A percentile compares a stretch with the other conserved stretches of the same genome.
Conservation (phyloP, 257 asterid species). For the Ilex aquifolium region DNA sequence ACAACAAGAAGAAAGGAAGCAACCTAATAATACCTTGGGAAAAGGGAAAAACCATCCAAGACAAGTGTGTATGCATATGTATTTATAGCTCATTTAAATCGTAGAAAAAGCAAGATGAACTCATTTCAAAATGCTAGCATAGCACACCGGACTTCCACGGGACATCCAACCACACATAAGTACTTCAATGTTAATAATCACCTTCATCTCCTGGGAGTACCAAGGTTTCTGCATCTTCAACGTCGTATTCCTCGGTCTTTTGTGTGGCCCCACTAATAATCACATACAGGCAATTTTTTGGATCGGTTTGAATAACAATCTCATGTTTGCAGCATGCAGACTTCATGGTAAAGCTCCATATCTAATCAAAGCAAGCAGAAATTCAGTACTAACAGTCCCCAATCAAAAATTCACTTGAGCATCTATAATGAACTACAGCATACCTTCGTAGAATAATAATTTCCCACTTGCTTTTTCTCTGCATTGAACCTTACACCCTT, state of each 20-base stretch:
- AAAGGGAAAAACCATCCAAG: too few relatives aligned
- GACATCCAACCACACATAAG: too few relatives aligned
- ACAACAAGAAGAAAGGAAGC: too few relatives aligned
- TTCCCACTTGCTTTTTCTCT: conserved; percentile 97
- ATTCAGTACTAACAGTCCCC: conserved; percentile 1
- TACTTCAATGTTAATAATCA: conserved; percentile 11
- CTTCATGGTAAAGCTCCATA: conserved; percentile 97
- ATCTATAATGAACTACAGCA: conserved; percentile 3
- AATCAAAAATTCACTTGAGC: not conserved
- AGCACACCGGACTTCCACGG: too few relatives aligned
- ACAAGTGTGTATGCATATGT: too few relatives aligned
- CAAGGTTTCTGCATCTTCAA: conserved; percentile 90
- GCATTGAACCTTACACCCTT: conserved; percentile 99
- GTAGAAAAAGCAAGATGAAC: too few relatives aligned
- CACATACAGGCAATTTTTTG: conserved; percentile 75
- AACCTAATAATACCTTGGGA: too few relatives aligned
- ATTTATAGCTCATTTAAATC: too few relatives aligned
- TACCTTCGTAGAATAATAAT: conserved; percentile 91
- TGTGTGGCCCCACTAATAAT: conserved; percentile 72
- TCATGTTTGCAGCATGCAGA: conserved; percentile 93
- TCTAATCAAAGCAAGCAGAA: conserved; percentile 30
- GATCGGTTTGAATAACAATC: conserved; percentile 90
- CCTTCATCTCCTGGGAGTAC: conserved; percentile 84
- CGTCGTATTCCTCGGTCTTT: conserved; percentile 84
- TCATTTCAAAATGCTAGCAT: too few relatives aligned